Base-by-base conservation (phyloP, 1,284 basidiomycete species). In the Papiliotrema terrestris region DNA sequence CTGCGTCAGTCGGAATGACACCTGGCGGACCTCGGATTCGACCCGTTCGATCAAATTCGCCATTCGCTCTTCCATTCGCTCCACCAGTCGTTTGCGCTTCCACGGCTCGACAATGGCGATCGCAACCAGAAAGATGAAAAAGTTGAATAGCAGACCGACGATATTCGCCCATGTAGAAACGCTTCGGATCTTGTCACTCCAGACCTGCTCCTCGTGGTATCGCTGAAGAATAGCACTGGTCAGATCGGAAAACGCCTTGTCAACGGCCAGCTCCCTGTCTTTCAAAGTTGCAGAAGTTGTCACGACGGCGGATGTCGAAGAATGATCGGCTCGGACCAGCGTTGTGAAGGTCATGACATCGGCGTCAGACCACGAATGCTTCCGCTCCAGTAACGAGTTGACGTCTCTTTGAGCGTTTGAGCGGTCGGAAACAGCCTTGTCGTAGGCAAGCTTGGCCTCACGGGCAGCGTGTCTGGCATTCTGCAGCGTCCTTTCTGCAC, bases 201-300 rank as follows among this genome's bases (percentile, higher is more conserved):
- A 97, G 5, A 95, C 85, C 74, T 97, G 93, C 72, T 96, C 93
- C 75, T 96, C 93, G 77, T 97, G 93, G 73, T 97, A 97, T 29
- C 92, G 68, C 55, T 72, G 66, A n/a, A 97, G 81, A 65, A 96
- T 96, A 3, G 83, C 80, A 56, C 86, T 85, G 86, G 93, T 89
- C 57, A 96, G 81, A 66, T 85, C 85, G 63, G 82, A 86, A 73
- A 96, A 95, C 63, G 88, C 88, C 47, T 82, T 81, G 65, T 97
- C 93, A 20, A 91, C 89, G 1, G 82, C 83, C 44, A 83, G 80
- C 66, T 97, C 93, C 2, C 84, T 81, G 41, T 82, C 79, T 32
- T 83, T 81, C 3, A 89, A 84, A 22, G 79, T 79, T 8, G 73
- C 73, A 66, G 91, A 90, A 1, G 88, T 84, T 8, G 81, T 80